Evolutionary conservation across 1,284 basidiomycete species (phyloP).

Genomic region (Irpex rosettiformis): DNA sequence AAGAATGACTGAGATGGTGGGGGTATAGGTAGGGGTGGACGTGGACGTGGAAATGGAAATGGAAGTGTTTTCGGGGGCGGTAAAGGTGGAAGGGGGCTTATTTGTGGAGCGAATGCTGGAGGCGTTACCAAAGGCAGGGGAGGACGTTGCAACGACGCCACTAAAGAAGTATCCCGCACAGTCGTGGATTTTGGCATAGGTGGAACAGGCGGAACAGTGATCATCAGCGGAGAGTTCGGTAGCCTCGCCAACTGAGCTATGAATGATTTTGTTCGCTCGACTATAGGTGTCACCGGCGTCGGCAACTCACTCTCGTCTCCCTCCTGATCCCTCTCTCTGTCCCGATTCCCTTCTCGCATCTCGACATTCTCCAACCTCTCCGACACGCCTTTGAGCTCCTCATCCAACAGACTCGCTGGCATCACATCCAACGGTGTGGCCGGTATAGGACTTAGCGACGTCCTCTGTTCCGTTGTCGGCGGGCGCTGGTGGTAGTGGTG

Average conservation of each 20-base stretch:
- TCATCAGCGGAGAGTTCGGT: background rate
- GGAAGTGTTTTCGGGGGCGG: no score
- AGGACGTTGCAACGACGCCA: no score
- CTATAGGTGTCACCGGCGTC: constrained; percentile 2
- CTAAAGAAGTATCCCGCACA: background rate
- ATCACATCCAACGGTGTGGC: background rate
- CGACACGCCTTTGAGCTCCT: background rate
- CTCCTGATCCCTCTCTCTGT: background rate
- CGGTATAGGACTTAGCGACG: constrained; percentile 5
- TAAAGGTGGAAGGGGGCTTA: no score
- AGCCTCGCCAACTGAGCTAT: background rate
- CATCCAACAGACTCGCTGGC: background rate
- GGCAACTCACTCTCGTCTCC: background rate
- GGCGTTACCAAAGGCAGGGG: no score
- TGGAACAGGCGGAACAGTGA: background rate
- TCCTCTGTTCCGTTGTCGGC: background rate
- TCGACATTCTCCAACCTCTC: background rate
- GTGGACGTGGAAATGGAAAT: no score
- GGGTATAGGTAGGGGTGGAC: background rate
- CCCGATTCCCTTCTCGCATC: background rate
- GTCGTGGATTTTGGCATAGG: background rate
- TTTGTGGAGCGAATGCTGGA: no score
- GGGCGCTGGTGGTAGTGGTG: background rate
- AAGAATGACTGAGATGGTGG: background rate
- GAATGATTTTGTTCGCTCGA: constrained; percentile 7